A percentile compares a stretch with the other conserved stretches of the same genome.
These are phyloP conservation scores for Vinca minor DNA, from an alignment of 257 asterid species.

Conservation along the genomic window DNA sequence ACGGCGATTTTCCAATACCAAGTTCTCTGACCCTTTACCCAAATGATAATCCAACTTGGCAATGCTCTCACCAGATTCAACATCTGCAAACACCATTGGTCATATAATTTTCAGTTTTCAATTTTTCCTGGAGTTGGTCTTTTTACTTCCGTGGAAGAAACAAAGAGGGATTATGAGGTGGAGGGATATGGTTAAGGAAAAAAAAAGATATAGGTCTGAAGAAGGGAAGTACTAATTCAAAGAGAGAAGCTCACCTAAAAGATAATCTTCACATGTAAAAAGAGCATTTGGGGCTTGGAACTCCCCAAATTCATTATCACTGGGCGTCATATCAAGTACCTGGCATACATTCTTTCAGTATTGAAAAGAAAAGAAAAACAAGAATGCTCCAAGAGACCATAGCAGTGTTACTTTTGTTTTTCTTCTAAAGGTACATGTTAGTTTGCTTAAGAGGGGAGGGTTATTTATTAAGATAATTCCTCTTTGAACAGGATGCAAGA, in stretches of 20 bases:
- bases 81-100: slow-evolving; percentile 35
- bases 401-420: background rate
- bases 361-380: too few relatives aligned
- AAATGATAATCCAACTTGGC: slow-evolving; percentile 55
- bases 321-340: slow-evolving; percentile 47
- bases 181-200: background rate
- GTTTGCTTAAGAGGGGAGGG: background rate
- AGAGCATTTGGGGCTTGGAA: slow-evolving; percentile 46
- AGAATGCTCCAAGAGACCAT: background rate
- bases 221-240: background rate
- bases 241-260: slow-evolving; percentile 47
- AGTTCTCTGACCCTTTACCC: slow-evolving; percentile 44
- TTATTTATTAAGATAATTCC: background rate
- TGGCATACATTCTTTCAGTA: slow-evolving; percentile 20
- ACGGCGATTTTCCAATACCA: slow-evolving; percentile 38
- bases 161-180: background rate
- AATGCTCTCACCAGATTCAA: slow-evolving; percentile 61
- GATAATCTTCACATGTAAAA: slow-evolving; percentile 71
- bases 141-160: background rate
- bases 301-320: slow-evolving; percentile 46
- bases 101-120: background rate
- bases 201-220: slow-evolving; percentile 3
- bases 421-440: background rate
- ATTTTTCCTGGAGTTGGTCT: background rate
- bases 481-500: background rate